Evolutionary conservation across 768 basidiomycete species (phyloP).

Genomic region (Mycena galopus): DNA sequence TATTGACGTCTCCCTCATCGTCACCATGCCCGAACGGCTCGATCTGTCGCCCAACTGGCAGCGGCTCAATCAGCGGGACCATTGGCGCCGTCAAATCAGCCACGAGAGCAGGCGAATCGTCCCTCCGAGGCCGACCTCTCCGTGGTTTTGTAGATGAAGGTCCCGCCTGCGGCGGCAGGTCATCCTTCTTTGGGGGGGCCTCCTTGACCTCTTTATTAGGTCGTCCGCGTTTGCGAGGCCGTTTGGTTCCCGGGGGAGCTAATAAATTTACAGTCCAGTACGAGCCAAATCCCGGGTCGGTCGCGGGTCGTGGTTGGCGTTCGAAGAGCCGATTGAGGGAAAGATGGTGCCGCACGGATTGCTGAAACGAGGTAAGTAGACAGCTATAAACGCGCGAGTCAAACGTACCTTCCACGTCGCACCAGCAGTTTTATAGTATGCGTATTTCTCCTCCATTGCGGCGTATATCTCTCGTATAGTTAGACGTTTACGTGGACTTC

Average conservation of each 20-base stretch:
- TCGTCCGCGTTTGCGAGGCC: constrained; percentile 84
- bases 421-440: constrained; percentile 84
- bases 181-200: constrained; percentile 32
- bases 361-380: constrained; percentile 56
- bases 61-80: constrained; percentile 7
- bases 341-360: constrained; percentile 90
- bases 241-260: constrained; percentile 89
- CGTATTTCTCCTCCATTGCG: constrained; percentile 88
- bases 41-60: too few relatives aligned
- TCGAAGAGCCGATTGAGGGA: constrained; percentile 88
- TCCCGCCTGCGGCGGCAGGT: constrained; percentile 4
- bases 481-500: constrained; percentile 78
- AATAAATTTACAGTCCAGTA: constrained; percentile 92
- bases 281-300: constrained; percentile 89
- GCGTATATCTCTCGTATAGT: constrained; percentile 90
- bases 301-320: constrained; percentile 83
- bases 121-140: constrained; percentile 39
- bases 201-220: constrained; percentile 66
- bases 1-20: constrained; percentile 56
- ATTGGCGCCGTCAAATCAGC: constrained; percentile 12
- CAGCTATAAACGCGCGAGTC: background rate
- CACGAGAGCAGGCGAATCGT: constrained; percentile 22
- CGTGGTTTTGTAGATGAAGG: constrained; percentile 15
- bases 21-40: constrained; percentile 44
- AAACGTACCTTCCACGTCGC: constrained; percentile 84